phyloP scores from a whole-genome alignment of 129 eudicot genomes.

The Ambrosia artemisiifolia region DNA sequence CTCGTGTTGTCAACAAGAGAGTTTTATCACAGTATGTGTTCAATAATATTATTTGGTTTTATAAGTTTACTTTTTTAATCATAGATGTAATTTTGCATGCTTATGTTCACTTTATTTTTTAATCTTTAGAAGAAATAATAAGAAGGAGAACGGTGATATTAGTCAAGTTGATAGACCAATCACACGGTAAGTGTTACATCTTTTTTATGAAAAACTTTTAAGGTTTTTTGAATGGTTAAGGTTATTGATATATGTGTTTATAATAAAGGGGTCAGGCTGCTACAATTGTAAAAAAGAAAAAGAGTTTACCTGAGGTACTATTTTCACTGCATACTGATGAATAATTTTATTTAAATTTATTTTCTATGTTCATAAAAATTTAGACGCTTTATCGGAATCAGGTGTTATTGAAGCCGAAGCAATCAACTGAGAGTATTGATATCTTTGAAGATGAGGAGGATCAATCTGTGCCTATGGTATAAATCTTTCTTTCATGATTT shows the following conservation, averaged over 20 bases:
- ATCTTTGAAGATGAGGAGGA: conserved; percentile 40
- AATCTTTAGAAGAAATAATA: not conserved
- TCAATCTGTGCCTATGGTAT: conserved; percentile 68
- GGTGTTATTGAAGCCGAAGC: conserved; percentile 53
- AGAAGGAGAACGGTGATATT: conserved; percentile 2
- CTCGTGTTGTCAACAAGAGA: conserved; percentile 63
- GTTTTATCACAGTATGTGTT: conserved; percentile 41
- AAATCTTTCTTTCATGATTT: conserved; percentile 4
- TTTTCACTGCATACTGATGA: conserved; percentile 3
- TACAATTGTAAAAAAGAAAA: conserved; percentile 47
- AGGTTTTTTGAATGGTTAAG: too few species aligned
- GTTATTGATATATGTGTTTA: too few species aligned
- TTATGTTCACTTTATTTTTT: not conserved
- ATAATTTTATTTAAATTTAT: not conserved
- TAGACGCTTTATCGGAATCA: conserved; percentile 4
- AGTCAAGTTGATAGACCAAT: conserved; percentile 13
- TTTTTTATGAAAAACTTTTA: too few species aligned
- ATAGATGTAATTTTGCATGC: not conserved
- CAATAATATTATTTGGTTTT: not conserved
- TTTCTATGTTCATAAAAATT: too few species aligned
- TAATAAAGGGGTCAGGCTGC: conserved; percentile 31
- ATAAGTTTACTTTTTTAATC: too few species aligned
- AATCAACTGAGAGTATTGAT: conserved; percentile 32
- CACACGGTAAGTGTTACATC: conserved; percentile 36
- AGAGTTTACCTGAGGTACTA: conserved; percentile 40